Evolutionary conservation across 371 early-diverging fungal species (phyloP).

Genomic region (Ecytonucleospora hepatopenaei): DNA sequence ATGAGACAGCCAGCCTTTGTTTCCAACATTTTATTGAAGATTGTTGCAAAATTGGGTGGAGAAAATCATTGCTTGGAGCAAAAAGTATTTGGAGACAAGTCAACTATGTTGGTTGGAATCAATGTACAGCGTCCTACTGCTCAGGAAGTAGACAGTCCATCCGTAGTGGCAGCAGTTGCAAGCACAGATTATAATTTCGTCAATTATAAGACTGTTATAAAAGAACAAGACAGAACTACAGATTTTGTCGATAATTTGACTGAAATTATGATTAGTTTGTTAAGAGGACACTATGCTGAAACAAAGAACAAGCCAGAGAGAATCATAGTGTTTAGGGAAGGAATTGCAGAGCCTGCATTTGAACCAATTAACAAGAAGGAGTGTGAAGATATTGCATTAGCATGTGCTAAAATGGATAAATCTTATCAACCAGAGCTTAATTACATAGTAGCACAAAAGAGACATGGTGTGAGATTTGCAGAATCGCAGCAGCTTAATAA

Average conservation of each 20-base stretch:
- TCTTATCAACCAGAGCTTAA: conserved; percentile 70
- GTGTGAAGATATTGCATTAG: conserved; percentile 64
- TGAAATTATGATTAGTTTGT: conserved; percentile 8
- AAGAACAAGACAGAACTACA: conserved; percentile 66
- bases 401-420: conserved; percentile 62
- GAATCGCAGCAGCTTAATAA: conserved; percentile 59
- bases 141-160: conserved; percentile 58
- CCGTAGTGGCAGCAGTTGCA: conserved; percentile 73
- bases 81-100: conserved; percentile 51
- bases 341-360: conserved; percentile 78
- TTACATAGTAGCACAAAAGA: conserved; percentile 79
- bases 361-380: conserved; percentile 65
- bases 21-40: conserved; percentile 69
- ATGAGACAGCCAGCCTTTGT: conserved; percentile 63
- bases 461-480: conserved; percentile 76
- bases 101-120: conserved; percentile 80
- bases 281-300: conserved; percentile 12
- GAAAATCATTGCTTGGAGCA: conserved; percentile 58
- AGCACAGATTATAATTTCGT: conserved; percentile 73
- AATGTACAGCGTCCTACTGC: conserved; percentile 67
- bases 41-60: conserved; percentile 74
- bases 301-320: conserved; percentile 61
- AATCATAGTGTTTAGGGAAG: conserved; percentile 80
- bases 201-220: conserved; percentile 53
- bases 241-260: conserved; percentile 72